These are phyloP conservation scores for Paracoccidioides lutzii DNA, from an alignment of 2,329 filamentous ascomycete genomes.

Conservation along the genomic window DNA sequence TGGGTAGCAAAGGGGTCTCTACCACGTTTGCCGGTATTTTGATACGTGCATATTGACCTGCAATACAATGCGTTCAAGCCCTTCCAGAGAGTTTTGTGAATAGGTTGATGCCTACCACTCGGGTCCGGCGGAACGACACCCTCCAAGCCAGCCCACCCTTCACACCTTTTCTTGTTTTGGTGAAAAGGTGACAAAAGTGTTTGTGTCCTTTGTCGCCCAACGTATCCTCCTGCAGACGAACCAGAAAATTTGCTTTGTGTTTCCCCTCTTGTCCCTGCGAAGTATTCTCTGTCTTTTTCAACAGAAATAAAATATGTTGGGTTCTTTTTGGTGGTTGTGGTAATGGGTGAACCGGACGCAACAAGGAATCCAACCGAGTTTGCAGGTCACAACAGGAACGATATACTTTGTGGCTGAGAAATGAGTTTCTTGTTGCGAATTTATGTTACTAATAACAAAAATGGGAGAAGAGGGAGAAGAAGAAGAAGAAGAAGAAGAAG, in stretches of 20 bases:
- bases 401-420: background rate
- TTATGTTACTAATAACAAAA: background rate
- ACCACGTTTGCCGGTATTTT: constrained; percentile 27
- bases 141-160: background rate
- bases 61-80: constrained; percentile 25
- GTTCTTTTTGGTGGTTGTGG: background rate
- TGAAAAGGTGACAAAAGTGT: background rate
- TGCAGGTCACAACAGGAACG: background rate
- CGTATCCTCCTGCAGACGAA: background rate
- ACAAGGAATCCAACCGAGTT: background rate
- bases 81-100: constrained; percentile 29
- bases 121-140: background rate
- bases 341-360: background rate
- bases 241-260: background rate
- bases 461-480: background rate
- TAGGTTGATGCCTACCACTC: background rate
- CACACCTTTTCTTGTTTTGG: background rate
- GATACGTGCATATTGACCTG: constrained; percentile 34
- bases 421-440: background rate
- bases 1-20: constrained; percentile 26
- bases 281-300: background rate
- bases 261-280: background rate
- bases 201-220: background rate
- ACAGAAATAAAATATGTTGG: background rate
- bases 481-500: too few species aligned